Evolutionary conservation across 148 eudicot genomes (phyloP).

Genomic region (Bassia scoparia): DNA sequence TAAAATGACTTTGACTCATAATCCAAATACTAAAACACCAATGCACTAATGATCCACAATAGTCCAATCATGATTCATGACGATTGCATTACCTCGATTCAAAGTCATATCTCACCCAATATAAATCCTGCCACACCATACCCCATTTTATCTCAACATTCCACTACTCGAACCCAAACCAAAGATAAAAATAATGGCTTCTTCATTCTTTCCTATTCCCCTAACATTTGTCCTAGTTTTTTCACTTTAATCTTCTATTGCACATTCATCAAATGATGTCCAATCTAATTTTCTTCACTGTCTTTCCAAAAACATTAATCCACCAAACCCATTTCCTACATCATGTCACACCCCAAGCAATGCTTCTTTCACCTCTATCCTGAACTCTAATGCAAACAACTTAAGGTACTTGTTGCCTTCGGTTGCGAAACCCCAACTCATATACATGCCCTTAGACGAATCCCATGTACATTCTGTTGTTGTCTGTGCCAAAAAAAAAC

Average conservation of each 20-base stretch:
- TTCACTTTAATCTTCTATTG: constrained; percentile 1
- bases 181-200: constrained; percentile 5
- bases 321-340: constrained; percentile 23
- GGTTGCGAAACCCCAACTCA: constrained; percentile 27
- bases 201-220: not conserved
- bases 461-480: constrained; percentile 38
- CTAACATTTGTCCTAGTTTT: constrained; percentile 15
- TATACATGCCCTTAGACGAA: constrained; percentile 35
- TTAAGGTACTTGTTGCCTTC: constrained; percentile 26
- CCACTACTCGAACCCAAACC: constrained; percentile 12
- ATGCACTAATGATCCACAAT: not conserved
- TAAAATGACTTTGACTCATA: constrained; percentile 13
- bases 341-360: constrained; percentile 30
- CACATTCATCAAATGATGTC: constrained; percentile 15
- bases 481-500: constrained; percentile 25
- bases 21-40: not conserved
- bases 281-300: constrained; percentile 27
- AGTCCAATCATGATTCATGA: constrained; percentile 25
- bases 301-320: constrained; percentile 17
- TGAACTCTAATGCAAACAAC: constrained; percentile 34
- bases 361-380: constrained; percentile 17
- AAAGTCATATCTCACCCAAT: constrained; percentile 27
- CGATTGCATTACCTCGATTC: constrained; percentile 33
- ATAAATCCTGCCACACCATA: constrained; percentile 20
- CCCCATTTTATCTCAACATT: constrained; percentile 13